Conservation (phyloP, 306 rosid species). For the Vigna reflexopilosa region DNA sequence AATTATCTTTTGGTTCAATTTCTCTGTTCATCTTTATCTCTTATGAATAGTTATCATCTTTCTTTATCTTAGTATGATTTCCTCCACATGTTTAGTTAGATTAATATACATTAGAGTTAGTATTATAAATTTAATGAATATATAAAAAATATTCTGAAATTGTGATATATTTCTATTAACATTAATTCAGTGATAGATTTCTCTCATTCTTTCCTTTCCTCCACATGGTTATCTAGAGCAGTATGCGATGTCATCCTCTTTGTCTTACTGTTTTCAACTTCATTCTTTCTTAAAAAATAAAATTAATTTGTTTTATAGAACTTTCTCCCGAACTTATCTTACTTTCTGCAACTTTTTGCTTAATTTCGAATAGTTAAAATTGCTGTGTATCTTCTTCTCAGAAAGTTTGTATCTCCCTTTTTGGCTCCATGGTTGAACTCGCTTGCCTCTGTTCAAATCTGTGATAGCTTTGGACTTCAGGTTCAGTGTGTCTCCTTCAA, state of each 20-base stretch:
- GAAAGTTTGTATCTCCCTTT: neutral
- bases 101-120: neutral
- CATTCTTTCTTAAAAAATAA: neutral
- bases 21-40: neutral
- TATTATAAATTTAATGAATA: neutral
- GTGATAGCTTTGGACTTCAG: neutral
- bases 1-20: neutral
- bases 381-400: neutral
- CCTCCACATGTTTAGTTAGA: too few species aligned
- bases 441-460: neutral
- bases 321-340: too few species aligned
- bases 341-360: neutral
- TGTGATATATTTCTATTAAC: neutral
- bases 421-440: too few species aligned
- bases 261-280: too few species aligned
- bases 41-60: neutral
- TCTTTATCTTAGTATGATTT: too few species aligned
- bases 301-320: neutral
- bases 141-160: too few species aligned
- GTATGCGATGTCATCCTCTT: too few species aligned
- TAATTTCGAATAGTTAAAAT: neutral
- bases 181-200: too few species aligned
- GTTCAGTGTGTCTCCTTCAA: neutral
- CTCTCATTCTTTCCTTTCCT: too few species aligned
- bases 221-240: too few species aligned